Conservation (phyloP, 257 asterid species). For the Nicotiana sylvestris region DNA sequence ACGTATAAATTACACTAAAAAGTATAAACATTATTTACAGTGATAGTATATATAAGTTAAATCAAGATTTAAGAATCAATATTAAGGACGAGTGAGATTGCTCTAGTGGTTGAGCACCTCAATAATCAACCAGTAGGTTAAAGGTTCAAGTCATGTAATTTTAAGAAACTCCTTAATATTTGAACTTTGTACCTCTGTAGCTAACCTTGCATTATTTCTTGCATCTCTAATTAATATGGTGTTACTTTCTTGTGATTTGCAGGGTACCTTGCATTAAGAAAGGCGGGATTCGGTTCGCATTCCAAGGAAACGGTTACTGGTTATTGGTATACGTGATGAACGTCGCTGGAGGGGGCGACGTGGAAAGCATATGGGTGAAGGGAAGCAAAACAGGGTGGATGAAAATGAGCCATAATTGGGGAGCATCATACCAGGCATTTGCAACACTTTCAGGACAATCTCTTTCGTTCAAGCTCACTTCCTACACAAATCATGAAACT, state of each 20-base stretch:
- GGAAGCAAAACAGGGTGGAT: slow-evolving; percentile 75
- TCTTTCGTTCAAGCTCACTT: slow-evolving; percentile 61
- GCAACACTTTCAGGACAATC: slow-evolving; percentile 60
- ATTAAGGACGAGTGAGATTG: not conserved
- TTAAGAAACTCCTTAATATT: not conserved
- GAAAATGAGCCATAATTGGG: slow-evolving; percentile 95
- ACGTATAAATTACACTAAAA: not conserved
- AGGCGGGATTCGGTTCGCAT: slow-evolving; percentile 49
- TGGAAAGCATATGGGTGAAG: slow-evolving; percentile 59
- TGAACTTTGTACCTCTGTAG: not conserved
- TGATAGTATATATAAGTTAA: no score
- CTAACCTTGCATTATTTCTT: not conserved
- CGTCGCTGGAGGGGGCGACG: slow-evolving; percentile 69
- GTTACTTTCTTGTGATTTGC: not conserved
- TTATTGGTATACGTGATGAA: slow-evolving; percentile 76
- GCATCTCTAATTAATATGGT: not conserved
- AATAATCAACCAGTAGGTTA: not conserved
- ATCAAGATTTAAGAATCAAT: not conserved
- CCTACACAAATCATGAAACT: slow-evolving; percentile 55
- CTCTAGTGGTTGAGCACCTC: not conserved
- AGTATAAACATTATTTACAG: not conserved
- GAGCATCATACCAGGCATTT: slow-evolving; percentile 80
- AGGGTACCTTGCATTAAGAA: slow-evolving; percentile 51
- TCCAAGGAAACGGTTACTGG: slow-evolving; percentile 88
- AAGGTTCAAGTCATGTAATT: not conserved